Evolutionary conservation across 805 yeast species (phyloP), one percentile per base, ranked within the genome.

Genomic region (Metschnikowia chrysomelidarum): DNA sequence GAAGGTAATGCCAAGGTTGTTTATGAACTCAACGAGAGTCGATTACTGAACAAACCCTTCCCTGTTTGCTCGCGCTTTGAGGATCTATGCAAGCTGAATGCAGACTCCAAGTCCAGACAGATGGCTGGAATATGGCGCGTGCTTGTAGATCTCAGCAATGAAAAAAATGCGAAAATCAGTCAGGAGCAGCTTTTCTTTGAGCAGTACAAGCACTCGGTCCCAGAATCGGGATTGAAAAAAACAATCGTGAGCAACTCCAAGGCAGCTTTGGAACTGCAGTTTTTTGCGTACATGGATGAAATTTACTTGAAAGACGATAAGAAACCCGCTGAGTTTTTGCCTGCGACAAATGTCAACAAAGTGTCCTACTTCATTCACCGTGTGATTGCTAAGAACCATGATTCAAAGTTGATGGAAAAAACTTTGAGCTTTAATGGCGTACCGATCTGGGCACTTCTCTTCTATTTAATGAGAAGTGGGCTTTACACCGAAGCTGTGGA

Each of bases 391-490:
- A 61, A 57, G 36, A 62, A 63, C 43, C 50, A 52, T 32, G 39
- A 50, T 17, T 59, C 58, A 14, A 37, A 36, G 8, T 43, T 57
- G 25, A 44, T 49, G 41, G 53, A 53, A n/a, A 58, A 57, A 36
- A 65, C 71, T 1, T 51, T 65, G 37, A 53, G 53, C 36, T 80
- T 87, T 16, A 89, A 91, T 59, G 88, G 88, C 12, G 67, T 76
- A 1, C 98, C 98, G 7, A 76, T 93, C n/a, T 91, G 98, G 98
- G 96, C 96, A 0, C 63, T 87, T 24, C 62, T 93, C 8, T 93
- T 83, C 56, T 91, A 86, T 59, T 67, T 91, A 43, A 58, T 93
- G 33, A 78, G 98, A 53, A 80, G 91, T 3, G 98, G 98, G 2
- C 75, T 84, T 46, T 63, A 76, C 44, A 66, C 76, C 30, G 98